phyloP scores from a whole-genome alignment of 306 rosid genomes.

The Prunus persica region DNA sequence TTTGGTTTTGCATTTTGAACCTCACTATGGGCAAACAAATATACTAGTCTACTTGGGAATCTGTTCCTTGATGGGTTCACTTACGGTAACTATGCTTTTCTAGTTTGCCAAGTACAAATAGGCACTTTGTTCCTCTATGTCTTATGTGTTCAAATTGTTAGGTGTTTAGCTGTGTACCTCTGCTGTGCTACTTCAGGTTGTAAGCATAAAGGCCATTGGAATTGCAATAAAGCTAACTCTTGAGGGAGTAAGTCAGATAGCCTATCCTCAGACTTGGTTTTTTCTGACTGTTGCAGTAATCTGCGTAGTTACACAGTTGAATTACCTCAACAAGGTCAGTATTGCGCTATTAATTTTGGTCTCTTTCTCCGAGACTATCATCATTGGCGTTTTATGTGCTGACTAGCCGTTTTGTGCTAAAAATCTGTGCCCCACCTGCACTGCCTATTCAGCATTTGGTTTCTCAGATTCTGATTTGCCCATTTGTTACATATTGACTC shows the following conservation, averaged over 20 bases:
- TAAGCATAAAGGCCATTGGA: slow-evolving; percentile 95
- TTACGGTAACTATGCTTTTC: slow-evolving; percentile 55
- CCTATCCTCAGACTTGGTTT: slow-evolving; percentile 95
- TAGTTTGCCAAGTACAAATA: background rate
- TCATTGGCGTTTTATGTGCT: background rate
- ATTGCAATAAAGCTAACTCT: slow-evolving; percentile 88
- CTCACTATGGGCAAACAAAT: slow-evolving; percentile 77
- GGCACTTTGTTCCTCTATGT: background rate
- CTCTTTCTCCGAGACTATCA: background rate
- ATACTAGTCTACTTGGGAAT: slow-evolving; percentile 85
- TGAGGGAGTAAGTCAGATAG: slow-evolving; percentile 78
- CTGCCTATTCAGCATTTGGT: background rate
- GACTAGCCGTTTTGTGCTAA: background rate
- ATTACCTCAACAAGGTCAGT: slow-evolving; percentile 93
- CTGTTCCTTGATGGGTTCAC: slow-evolving; percentile 87
- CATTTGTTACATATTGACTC: background rate
- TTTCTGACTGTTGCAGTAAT: slow-evolving; percentile 70
- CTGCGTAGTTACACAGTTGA: slow-evolving; percentile 82
- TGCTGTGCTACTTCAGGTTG: slow-evolving; percentile 53
- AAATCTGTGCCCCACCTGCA: background rate
- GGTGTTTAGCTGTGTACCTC: slow-evolving; percentile 2
- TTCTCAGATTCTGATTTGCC: background rate
- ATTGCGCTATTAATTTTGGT: background rate
- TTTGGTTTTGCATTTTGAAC: slow-evolving; percentile 78
- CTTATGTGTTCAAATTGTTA: background rate